phyloP scores from a whole-genome alignment of 495 filamentous ascomycete species.

The Daldinia concentrica region DNA sequence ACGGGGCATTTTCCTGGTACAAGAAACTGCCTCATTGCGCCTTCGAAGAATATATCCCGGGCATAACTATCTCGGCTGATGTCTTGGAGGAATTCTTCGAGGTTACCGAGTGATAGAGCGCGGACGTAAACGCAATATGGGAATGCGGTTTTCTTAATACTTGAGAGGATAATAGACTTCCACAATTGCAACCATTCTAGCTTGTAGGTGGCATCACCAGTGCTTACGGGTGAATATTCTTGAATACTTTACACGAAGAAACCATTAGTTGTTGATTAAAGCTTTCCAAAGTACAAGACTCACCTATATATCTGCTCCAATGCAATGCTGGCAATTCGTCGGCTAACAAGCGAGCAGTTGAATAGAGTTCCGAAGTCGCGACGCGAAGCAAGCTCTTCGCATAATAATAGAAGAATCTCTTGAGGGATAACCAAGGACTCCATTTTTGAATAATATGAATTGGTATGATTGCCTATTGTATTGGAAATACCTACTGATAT shows the following conservation, averaged over 20 bases:
- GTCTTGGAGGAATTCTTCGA: slow-evolving; percentile 67
- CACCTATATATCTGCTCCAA: slow-evolving; percentile 72
- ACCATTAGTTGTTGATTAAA: slow-evolving; percentile 14
- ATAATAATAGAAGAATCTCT: slow-evolving; percentile 70
- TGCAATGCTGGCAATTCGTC: slow-evolving; percentile 63
- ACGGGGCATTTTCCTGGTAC: slow-evolving; percentile 1
- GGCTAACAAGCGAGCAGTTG: slow-evolving; percentile 61
- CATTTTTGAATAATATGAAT: slow-evolving; percentile 7
- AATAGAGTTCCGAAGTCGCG: slow-evolving; percentile 67
- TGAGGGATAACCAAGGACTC: slow-evolving; percentile 53
- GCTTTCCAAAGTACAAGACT: background rate
- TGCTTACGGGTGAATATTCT: slow-evolving; percentile 34
- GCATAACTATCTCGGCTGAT: slow-evolving; percentile 52
- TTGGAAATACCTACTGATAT: background rate
- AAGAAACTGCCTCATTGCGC: slow-evolving; percentile 54
- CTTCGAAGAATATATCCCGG: slow-evolving; percentile 60
- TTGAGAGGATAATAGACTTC: slow-evolving; percentile 75
- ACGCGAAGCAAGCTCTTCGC: slow-evolving; percentile 60
- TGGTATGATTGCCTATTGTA: background rate
- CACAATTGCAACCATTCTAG: slow-evolving; percentile 69
- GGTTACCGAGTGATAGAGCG: slow-evolving; percentile 67
- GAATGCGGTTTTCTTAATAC: slow-evolving; percentile 67
- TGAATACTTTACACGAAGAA: slow-evolving; percentile 19
- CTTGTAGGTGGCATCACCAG: slow-evolving; percentile 34
- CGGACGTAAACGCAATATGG: slow-evolving; percentile 77